Evolutionary conservation across 2,329 filamentous ascomycete species (phyloP).

Genomic region (Alternaria burnsii): DNA sequence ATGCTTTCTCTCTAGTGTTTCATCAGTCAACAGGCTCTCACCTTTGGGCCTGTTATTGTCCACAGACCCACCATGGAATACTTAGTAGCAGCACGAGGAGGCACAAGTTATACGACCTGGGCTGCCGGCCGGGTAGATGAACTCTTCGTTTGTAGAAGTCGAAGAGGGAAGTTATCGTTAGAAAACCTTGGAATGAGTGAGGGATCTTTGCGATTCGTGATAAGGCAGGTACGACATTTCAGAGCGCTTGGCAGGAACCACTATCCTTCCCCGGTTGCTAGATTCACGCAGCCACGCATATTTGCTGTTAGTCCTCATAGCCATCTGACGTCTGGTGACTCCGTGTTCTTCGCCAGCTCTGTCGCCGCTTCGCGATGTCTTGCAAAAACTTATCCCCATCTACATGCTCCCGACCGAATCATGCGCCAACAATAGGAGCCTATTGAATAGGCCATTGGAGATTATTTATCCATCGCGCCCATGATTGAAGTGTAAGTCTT

Average conservation of each 20-base stretch:
- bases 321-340: neutral
- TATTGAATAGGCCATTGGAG: neutral
- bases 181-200: neutral
- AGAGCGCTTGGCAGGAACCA: conserved; percentile 4
- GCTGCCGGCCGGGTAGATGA: neutral
- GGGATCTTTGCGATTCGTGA: conserved; percentile 10
- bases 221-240: neutral
- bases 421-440: neutral
- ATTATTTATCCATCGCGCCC: neutral
- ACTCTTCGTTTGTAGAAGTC: neutral
- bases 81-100: neutral
- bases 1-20: neutral
- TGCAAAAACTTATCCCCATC: neutral
- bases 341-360: neutral
- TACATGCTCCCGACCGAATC: neutral
- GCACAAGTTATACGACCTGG: neutral
- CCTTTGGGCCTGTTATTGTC: neutral
- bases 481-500: neutral
- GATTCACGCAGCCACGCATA: neutral
- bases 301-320: neutral
- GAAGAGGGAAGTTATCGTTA: neutral
- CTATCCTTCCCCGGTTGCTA: neutral
- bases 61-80: neutral
- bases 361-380: neutral
- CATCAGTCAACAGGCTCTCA: neutral